Evolutionary conservation across 2,329 filamentous ascomycete species (phyloP).

Genomic region (Phaeosphaeriaceae sp.): DNA sequence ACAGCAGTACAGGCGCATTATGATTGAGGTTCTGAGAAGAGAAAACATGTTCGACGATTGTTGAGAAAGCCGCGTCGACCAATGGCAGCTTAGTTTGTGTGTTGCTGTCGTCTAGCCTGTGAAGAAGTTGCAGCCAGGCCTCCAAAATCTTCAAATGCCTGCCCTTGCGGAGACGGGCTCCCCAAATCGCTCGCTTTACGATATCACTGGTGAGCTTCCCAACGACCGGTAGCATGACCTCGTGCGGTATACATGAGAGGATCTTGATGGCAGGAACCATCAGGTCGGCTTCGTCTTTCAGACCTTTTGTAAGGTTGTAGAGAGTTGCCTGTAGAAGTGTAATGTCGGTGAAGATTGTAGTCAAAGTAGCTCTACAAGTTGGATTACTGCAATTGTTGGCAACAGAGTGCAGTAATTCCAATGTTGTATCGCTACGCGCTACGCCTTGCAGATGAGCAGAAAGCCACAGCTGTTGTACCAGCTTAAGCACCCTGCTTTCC

Average conservation of each 20-base stretch:
- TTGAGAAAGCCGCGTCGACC: slow-evolving; percentile 10
- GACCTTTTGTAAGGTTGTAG: not conserved
- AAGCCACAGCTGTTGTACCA: slow-evolving; percentile 23
- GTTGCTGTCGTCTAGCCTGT: slow-evolving; percentile 17
- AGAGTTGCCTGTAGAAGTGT: not conserved
- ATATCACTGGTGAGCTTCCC: slow-evolving; percentile 16
- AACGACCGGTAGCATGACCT: slow-evolving; percentile 12
- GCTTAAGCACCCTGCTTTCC: slow-evolving; percentile 16
- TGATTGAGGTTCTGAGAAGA: not conserved
- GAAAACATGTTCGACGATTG: slow-evolving; percentile 5
- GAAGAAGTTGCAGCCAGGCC: slow-evolving; percentile 29
- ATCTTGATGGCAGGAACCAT: slow-evolving; percentile 10
- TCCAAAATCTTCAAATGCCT: slow-evolving; percentile 9
- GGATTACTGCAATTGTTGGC: slow-evolving; percentile 14
- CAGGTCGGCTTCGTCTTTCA: not conserved
- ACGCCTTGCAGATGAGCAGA: slow-evolving; percentile 6
- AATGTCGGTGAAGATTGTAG: not conserved
- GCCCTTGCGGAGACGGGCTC: not conserved
- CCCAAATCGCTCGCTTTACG: slow-evolving; percentile 7
- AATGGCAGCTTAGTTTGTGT: not conserved
- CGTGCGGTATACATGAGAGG: slow-evolving; percentile 20
- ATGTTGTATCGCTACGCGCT: not conserved
- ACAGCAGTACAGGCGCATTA: not conserved
- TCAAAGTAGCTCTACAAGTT: not conserved
- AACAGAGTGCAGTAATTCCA: slow-evolving; percentile 7